Evolutionary conservation across 2,329 filamentous ascomycete genomes (phyloP), one percentile per base, ranked within the genome.

Genomic region (Xylariaceae sp.): DNA sequence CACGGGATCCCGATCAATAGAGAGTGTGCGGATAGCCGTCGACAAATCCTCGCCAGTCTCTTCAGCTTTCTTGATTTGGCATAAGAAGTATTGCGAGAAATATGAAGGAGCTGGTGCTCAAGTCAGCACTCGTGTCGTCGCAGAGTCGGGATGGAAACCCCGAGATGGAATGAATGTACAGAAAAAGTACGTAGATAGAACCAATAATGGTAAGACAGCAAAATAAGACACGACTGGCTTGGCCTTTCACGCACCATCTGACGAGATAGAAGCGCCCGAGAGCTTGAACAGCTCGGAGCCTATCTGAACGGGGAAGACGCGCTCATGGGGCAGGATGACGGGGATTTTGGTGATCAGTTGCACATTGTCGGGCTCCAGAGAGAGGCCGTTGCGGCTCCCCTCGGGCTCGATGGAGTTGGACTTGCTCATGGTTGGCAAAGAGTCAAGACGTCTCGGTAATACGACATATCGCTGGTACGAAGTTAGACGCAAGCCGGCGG

Each of bases 1-100:
- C 11, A 80, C 80, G 0, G 93, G 92, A 74, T 97, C 93, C 62
- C 93, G 88, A 74, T 97, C 93, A 69, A 97, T 97, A 75, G 97
- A 97, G 5, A 97, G 80, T 0, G 93, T 96, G 65, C 88, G 86
- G 60, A 96, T 78, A 51, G 76, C 73, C 4, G 69, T 65, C 45
- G 69, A 73, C 4, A 75, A 59, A 57, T 83, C 81, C 57, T 85
- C 80, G 60, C 82, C 82, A 58, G 81, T 81, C 51, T 82, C 80
- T 61, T 85, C 81, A 53, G 82, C 87, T 66, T 79, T 76, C 59
- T 83, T 82, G 47, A 97, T 75, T 75, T 97, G 92, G 68, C 90
- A 89, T 66, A 87, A 82, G 74, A 97, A 97, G 77, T 94, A 97
- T 67, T 91, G 88, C 17, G 93, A 96, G 76, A 97, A 97, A 74